Evolutionary conservation across 2,329 filamentous ascomycete species (phyloP).

Genomic region (Fusarium ramigenum): DNA sequence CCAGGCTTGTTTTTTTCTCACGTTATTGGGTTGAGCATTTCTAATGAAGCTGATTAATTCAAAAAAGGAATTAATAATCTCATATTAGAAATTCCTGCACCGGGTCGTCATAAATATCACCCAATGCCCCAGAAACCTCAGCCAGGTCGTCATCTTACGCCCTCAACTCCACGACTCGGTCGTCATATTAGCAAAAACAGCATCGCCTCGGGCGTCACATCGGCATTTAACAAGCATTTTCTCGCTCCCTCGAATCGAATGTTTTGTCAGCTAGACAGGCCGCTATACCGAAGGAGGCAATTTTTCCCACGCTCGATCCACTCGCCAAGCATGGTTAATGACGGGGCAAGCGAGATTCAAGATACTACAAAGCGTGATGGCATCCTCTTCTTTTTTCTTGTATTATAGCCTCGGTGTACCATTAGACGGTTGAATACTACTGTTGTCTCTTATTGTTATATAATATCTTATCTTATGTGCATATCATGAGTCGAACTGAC

Average conservation of each 20-base stretch:
- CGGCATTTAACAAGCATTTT: background rate
- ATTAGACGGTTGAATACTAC: background rate
- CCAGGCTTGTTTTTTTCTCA: background rate
- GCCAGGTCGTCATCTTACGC: constrained; percentile 21
- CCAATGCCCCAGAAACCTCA: background rate
- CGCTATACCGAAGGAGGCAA: constrained; percentile 27
- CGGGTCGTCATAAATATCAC: constrained; percentile 16
- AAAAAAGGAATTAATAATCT: background rate
- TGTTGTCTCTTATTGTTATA: background rate
- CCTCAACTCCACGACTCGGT: constrained; percentile 17
- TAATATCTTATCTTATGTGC: background rate
- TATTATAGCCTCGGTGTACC: background rate
- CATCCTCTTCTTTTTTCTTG: background rate
- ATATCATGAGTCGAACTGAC: constrained; percentile 22
- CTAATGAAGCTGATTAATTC: constrained; percentile 7
- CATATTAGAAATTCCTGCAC: background rate
- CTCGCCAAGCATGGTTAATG: constrained; percentile 15
- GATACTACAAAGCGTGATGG: constrained; percentile 17
- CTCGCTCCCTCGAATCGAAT: background rate
- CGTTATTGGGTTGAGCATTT: background rate
- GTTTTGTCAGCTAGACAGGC: constrained; percentile 20
- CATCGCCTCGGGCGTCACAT: constrained; percentile 17
- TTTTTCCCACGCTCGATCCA: constrained; percentile 3
- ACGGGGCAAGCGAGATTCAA: constrained; percentile 16
- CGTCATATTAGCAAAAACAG: constrained; percentile 12